A percentile compares a stretch with the other conserved stretches of the same genome.
phyloP scores from a whole-genome alignment of 1,139 yeast species.

The Candida sanyaensis region DNA sequence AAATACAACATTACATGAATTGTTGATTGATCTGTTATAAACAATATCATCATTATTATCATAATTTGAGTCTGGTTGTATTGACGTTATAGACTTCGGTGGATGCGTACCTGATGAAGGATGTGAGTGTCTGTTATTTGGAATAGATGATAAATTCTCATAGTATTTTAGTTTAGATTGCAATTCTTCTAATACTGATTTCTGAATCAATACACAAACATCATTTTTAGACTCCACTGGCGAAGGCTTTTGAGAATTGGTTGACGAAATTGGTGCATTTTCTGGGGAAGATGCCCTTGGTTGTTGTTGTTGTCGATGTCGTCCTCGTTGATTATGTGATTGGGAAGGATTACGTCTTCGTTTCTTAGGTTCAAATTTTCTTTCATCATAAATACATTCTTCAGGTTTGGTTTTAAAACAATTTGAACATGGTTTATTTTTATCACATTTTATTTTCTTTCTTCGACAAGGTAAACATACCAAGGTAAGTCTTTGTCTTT shows the following conservation, averaged over 20 bases:
- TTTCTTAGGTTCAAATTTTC: constrained; percentile 5
- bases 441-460: constrained; percentile 45
- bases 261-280: background rate
- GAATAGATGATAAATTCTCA: constrained; percentile 3
- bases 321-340: background rate
- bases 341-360: background rate
- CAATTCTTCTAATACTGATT: constrained; percentile 15
- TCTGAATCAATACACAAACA: constrained; percentile 15
- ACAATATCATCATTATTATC: constrained; percentile 8
- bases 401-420: constrained; percentile 31
- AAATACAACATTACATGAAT: constrained; percentile 10
- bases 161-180: constrained; percentile 14
- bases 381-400: constrained; percentile 15
- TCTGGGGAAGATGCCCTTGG: too few relatives aligned
- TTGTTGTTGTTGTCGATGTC: background rate
- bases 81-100: background rate
- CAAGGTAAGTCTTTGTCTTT: constrained; percentile 35
- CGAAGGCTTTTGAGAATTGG: background rate
- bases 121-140: background rate
- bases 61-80: background rate
- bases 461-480: constrained; percentile 44
- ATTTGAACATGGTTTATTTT: constrained; percentile 41
- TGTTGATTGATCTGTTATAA: constrained; percentile 10
- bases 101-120: background rate
- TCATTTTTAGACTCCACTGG: constrained; percentile 7